phyloP scores from a whole-genome alignment of 208 protist species.

The Leishmania turanica region DNA sequence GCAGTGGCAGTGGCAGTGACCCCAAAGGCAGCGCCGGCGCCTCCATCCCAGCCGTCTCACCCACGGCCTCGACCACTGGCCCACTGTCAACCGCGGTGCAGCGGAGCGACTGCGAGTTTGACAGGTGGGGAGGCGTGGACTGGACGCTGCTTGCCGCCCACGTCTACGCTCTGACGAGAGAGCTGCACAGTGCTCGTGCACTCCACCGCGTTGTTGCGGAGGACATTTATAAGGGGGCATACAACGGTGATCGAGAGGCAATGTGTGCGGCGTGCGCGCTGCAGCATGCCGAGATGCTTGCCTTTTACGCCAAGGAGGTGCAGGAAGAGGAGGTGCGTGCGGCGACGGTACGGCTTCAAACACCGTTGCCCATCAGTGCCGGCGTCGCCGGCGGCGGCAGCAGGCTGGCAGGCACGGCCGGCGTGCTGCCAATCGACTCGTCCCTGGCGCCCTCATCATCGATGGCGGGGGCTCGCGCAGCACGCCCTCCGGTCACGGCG shows the following conservation, averaged over 20 bases:
- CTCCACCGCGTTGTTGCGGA: constrained; percentile 19
- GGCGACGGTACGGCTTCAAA: not conserved
- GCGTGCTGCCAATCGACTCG: not conserved
- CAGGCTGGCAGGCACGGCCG: not conserved
- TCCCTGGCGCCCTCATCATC: not conserved
- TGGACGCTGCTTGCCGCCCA: constrained; percentile 32
- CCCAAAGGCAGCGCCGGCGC: not conserved
- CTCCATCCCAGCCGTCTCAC: not conserved
- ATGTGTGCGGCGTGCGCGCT: constrained; percentile 21
- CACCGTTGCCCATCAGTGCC: not conserved
- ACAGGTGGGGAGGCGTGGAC: constrained; percentile 12
- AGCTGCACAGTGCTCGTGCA: constrained; percentile 15
- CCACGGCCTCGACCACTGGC: not conserved
- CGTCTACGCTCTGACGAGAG: constrained; percentile 26
- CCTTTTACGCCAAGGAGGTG: not conserved
- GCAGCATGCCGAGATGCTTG: constrained; percentile 2
- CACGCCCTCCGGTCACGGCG: not conserved
- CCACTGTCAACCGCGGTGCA: not conserved
- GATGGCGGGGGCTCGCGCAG: not conserved
- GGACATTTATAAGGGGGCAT: constrained; percentile 1
- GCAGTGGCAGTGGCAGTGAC: not conserved
- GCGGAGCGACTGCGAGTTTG: constrained; percentile 1
- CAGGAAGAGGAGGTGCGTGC: constrained; percentile 9
- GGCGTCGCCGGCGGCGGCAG: not conserved
- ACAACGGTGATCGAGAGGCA: not conserved